Evolutionary conservation across 208 protist genomes (phyloP).

Genomic region (Leptomonas pyrrhocoris): DNA sequence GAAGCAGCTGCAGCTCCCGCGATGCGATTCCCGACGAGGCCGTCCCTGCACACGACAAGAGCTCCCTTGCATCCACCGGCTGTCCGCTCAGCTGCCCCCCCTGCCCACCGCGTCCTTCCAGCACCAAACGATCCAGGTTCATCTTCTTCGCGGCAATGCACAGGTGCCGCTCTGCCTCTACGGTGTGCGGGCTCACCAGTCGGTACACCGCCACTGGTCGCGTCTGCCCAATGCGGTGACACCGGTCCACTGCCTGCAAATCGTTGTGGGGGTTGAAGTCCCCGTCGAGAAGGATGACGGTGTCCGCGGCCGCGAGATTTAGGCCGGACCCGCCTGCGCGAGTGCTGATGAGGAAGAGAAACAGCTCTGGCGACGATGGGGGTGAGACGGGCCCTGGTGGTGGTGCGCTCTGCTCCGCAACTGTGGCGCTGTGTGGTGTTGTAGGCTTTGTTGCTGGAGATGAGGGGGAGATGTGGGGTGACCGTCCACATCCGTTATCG

Average conservation of each 20-base stretch:
- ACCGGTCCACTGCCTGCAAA: slow-evolving; percentile 86
- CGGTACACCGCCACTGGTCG: slow-evolving; percentile 93
- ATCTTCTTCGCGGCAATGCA: slow-evolving; percentile 23
- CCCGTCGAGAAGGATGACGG: slow-evolving; percentile 95
- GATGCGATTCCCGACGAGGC: neutral
- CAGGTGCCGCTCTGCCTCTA: slow-evolving; percentile 93
- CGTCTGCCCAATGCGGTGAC: slow-evolving; percentile 96
- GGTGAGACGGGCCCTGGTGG: neutral
- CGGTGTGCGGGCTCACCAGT: slow-evolving; percentile 74
- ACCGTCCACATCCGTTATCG: neutral
- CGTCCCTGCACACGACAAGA: neutral
- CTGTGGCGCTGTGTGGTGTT: neutral
- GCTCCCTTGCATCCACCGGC: neutral
- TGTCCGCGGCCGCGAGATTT: slow-evolving; percentile 95
- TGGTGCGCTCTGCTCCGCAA: neutral
- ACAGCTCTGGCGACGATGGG: slow-evolving; percentile 32
- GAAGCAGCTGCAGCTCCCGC: neutral
- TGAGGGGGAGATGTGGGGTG: too few relatives aligned
- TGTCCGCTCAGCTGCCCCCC: too few relatives aligned
- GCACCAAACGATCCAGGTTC: slow-evolving; percentile 17
- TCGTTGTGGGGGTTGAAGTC: slow-evolving; percentile 97
- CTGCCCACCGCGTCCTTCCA: neutral
- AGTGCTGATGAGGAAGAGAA: slow-evolving; percentile 94
- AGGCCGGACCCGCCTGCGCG: slow-evolving; percentile 95
- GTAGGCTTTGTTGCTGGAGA: too few relatives aligned